A percentile compares a stretch with the other conserved stretches of the same genome.
Conservation (phyloP, 805 yeast species). For the Kuraishia piskuri region DNA sequence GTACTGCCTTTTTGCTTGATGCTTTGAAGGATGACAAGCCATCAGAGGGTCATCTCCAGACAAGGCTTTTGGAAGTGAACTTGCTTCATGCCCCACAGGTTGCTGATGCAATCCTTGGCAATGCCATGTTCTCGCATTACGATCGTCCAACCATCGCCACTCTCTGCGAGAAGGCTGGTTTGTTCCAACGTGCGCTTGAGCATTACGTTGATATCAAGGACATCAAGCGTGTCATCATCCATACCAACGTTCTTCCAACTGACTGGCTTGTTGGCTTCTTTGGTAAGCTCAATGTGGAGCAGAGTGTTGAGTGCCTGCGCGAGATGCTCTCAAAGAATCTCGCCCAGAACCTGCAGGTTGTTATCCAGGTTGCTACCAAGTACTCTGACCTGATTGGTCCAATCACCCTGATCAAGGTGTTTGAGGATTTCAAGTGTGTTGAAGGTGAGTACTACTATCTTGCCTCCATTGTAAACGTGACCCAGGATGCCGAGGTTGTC, state of each 20-base stretch:
- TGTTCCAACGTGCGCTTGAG: conserved; percentile 92
- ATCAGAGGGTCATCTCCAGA: conserved; percentile 92
- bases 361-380: conserved; percentile 93
- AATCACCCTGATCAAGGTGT: conserved; percentile 71
- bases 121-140: conserved; percentile 90
- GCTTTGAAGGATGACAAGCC: conserved; percentile 92
- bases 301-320: conserved; percentile 76
- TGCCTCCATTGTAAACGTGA: conserved; percentile 85
- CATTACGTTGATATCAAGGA: conserved; percentile 92
- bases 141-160: conserved; percentile 90
- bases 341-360: conserved; percentile 85
- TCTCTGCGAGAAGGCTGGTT: conserved; percentile 92
- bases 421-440: conserved; percentile 85
- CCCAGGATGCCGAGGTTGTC: conserved; percentile 92
- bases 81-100: conserved; percentile 97
- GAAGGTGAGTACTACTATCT: conserved; percentile 95
- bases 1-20: conserved; percentile 93
- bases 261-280: conserved; percentile 93
- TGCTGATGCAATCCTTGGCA: conserved; percentile 96
- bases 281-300: conserved; percentile 92
- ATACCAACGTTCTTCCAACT: conserved; percentile 73
- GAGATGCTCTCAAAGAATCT: conserved; percentile 76
- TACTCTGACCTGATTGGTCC: conserved; percentile 92
- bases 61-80: conserved; percentile 87
- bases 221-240: conserved; percentile 89